Percentiles rank a stretch among this genome's conserved stretches.
Evolutionary conservation across 495 filamentous ascomycete species (phyloP).

Genomic region (Hypoxylon subgilvum): DNA sequence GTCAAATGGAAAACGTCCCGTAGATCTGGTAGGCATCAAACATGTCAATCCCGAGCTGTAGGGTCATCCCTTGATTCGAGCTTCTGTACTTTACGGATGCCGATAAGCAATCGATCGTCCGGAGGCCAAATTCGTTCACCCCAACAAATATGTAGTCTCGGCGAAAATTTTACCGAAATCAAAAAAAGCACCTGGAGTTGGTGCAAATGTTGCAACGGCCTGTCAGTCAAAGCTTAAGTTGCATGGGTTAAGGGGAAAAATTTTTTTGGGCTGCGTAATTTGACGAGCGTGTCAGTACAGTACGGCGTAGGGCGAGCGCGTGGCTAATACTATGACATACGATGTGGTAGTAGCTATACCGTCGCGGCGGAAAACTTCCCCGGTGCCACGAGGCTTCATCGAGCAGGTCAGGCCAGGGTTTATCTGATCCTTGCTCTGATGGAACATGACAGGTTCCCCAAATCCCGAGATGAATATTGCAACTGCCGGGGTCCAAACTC

Average conservation of each 20-base stretch:
- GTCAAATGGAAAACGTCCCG: too few species aligned
- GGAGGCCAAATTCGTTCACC: constrained; percentile 20
- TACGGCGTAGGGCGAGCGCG: constrained; percentile 9
- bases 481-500: constrained; percentile 30
- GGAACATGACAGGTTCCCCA: constrained; percentile 32
- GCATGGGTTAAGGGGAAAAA: constrained; percentile 25
- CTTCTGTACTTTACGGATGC: neutral
- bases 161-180: constrained; percentile 25
- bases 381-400: constrained; percentile 24
- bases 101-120: constrained; percentile 10
- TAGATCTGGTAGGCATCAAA: too few species aligned
- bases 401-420: constrained; percentile 20
- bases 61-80: constrained; percentile 13
- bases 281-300: constrained; percentile 22
- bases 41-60: neutral
- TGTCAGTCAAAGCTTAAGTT: constrained; percentile 25
- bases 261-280: constrained; percentile 25
- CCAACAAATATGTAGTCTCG: constrained; percentile 15
- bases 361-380: constrained; percentile 33
- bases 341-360: too few species aligned
- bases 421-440: constrained; percentile 29
- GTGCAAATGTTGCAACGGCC: constrained; percentile 16
- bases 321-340: too few species aligned
- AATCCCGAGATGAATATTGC: constrained; percentile 26
- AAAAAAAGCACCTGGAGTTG: constrained; percentile 8